Base-by-base conservation (phyloP, 2,329 filamentous ascomycete genomes). In the Trichoderma koningiopsis region DNA sequence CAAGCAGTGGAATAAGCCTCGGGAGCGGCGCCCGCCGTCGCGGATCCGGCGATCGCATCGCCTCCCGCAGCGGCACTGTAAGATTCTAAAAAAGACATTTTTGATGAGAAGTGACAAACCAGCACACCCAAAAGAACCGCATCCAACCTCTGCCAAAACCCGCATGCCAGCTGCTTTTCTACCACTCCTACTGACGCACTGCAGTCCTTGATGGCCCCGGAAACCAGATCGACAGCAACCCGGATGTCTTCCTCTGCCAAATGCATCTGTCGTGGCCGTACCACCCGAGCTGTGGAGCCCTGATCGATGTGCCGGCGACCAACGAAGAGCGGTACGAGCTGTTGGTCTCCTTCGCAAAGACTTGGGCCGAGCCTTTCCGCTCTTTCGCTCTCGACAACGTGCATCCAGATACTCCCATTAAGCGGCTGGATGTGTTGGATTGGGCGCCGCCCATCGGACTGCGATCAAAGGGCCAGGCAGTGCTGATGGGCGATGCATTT, bases 401-500 rank as follows among this genome's bases (percentile, higher is more conserved):
- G 11, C 80, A 84, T 0, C 72, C 77, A 0, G 77, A 79, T 2
- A 79, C 81, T 0, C 81, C 84, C 16, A 79, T 83, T 7, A 83
- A 83, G 63, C 77, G 77, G 2, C 80, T 88, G 5, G 79, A 80
- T 11, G 75, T 86, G 5, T 80, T 83, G 35, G 86, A 88, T 74
- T 85, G 84, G 77, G 76, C 81, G 1, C 84, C 83, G 1, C 77
- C 79, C 0, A 73, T 72, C 4, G 76, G 75, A 1, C 68, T 81
- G 5, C 81, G 79, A 56, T 77, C 79, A 0, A 77, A 75, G 7
- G 83, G 83, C 0, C 78, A 79, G 2, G 82, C 81, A 0, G 80
- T 84, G 0, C 72, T 88, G 1, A 79, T 86, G 69, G 86, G 87
- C 0, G 87, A 89, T 74, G 83, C 86, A 0, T 79, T 87, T 3